Percentiles rank a stretch among this genome's conserved stretches.
Conservation (phyloP, 2,329 filamentous ascomycete species). For the Eutypella sp. region DNA sequence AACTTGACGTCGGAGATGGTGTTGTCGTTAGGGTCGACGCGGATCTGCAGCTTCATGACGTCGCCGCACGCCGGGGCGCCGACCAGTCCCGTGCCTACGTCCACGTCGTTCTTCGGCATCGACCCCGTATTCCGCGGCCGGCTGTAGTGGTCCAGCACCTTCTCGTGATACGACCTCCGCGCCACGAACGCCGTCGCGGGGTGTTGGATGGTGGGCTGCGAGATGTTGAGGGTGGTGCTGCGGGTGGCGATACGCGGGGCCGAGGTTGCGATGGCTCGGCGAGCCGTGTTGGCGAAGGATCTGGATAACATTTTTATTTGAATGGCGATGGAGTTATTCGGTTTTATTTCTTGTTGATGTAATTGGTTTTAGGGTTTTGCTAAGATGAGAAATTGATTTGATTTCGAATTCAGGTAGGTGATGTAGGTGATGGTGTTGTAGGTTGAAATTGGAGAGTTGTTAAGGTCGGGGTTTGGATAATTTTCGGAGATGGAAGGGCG, state of each 20-base stretch:
- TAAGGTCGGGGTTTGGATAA: not conserved
- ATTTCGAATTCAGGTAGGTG: no score
- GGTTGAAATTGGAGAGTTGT: not conserved
- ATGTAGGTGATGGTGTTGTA: not conserved
- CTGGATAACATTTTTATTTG: slow-evolving; percentile 40
- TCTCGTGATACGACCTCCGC: slow-evolving; percentile 47
- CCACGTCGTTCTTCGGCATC: slow-evolving; percentile 64
- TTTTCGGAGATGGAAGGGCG: no score
- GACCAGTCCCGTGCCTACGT: slow-evolving; percentile 74
- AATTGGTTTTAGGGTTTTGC: no score
- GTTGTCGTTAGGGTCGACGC: slow-evolving; percentile 68
- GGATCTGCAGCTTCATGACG: slow-evolving; percentile 91
- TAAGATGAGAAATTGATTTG: no score
- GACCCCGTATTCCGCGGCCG: slow-evolving; percentile 73
- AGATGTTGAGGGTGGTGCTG: slow-evolving; percentile 28
- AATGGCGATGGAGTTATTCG: not conserved
- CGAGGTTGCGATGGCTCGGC: slow-evolving; percentile 38
- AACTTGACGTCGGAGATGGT: slow-evolving; percentile 78
- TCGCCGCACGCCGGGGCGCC: slow-evolving; percentile 87
- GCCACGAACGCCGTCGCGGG: slow-evolving; percentile 31
- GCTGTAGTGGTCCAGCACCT: slow-evolving; percentile 77
- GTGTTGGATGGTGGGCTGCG: slow-evolving; percentile 34
- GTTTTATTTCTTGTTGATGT: no score
- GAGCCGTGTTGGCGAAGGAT: slow-evolving; percentile 32
- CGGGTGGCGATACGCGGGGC: slow-evolving; percentile 32